Evolutionary conservation across 164 flowering plant genomes (phyloP), one percentile per base, ranked within the genome.

Genomic region (Dillenia suffruticosa): DNA sequence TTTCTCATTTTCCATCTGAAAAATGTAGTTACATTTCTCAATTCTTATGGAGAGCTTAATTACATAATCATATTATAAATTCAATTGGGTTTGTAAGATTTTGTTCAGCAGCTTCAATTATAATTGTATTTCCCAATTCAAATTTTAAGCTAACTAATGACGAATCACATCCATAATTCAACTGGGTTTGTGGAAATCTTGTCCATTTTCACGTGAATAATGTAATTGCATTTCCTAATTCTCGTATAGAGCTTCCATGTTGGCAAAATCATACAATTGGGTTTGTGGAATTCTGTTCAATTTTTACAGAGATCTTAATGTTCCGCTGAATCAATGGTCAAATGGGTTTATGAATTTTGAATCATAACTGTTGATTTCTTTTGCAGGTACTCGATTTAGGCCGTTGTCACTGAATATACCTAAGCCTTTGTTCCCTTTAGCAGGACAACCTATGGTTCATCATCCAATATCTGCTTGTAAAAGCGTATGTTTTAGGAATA

Each of bases 391-490:
- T 52, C 71, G 98, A 46, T 93, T 93, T 65, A 65, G 98, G 49
- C 96, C 98, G 9, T 68, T 93, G 72, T 93, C 98, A 0, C 63
- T 93, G 72, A 89, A 90, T 68, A 70, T 87, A 57, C 92, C 98
- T 1, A 93, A 93, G 83, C 98, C 98, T 0, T 89, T 90, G 14
- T 93, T 90, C 50, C 97, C 98, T 62, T 67, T 93, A 72, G 97
- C 97, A 6, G 98, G 97, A 51, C 97, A 87, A 63, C 85, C 98
- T 14, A 93, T 93, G 98, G 87, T 93, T 70, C 89, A 93, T 67
- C 98, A 93, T 77, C 97, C 98, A 15, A 93, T 93, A 59, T 85
- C 86, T 24, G 98, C 96, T 58, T 93, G 98, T 77, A 93, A 87
- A 84, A 76, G 81, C 85, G 98, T 90, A 76, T 13, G 63, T 57